phyloP scores from a whole-genome alignment of 1,139 yeast species.

The Trichomonascaceae sp. region DNA sequence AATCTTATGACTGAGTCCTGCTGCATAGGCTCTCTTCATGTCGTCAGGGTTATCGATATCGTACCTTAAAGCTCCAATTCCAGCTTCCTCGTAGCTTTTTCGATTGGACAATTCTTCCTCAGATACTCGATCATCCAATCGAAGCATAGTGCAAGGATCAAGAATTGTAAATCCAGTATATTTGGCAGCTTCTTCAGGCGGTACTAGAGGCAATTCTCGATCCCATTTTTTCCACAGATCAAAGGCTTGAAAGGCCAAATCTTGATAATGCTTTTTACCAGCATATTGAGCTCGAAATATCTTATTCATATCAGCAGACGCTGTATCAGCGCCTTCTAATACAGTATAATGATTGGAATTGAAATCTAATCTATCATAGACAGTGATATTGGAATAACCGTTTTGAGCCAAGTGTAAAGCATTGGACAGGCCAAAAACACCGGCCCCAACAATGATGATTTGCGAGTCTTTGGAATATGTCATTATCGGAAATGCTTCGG shows the following conservation, averaged over 20 bases:
- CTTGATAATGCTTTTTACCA: slow-evolving; percentile 33
- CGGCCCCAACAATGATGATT: slow-evolving; percentile 39
- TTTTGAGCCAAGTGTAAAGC: slow-evolving; percentile 32
- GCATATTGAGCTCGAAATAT: slow-evolving; percentile 39
- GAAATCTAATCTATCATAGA: slow-evolving; percentile 34
- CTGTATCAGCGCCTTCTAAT: slow-evolving; percentile 24
- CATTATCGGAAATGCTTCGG: not conserved
- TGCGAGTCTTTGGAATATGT: slow-evolving; percentile 6
- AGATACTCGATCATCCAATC: slow-evolving; percentile 10
- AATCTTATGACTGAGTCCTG: slow-evolving; percentile 13
- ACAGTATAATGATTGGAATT: slow-evolving; percentile 31
- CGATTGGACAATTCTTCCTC: slow-evolving; percentile 10
- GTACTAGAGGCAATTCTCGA: slow-evolving; percentile 4
- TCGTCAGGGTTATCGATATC: slow-evolving; percentile 11
- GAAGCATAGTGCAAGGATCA: slow-evolving; percentile 12
- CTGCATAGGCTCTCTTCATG: slow-evolving; percentile 11
- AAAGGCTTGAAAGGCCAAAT: slow-evolving; percentile 35
- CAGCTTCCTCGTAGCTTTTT: slow-evolving; percentile 10
- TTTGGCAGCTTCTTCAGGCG: slow-evolving; percentile 10
- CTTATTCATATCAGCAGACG: slow-evolving; percentile 40
- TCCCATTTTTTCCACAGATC: slow-evolving; percentile 28
- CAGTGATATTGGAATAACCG: slow-evolving; percentile 25
- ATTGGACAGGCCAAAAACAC: slow-evolving; percentile 43
- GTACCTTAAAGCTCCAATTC: slow-evolving; percentile 10
- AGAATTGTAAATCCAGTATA: slow-evolving; percentile 8